Evolutionary conservation across 2,329 filamentous ascomycete species (phyloP).

Genomic region (Colletotrichum paranaense): DNA sequence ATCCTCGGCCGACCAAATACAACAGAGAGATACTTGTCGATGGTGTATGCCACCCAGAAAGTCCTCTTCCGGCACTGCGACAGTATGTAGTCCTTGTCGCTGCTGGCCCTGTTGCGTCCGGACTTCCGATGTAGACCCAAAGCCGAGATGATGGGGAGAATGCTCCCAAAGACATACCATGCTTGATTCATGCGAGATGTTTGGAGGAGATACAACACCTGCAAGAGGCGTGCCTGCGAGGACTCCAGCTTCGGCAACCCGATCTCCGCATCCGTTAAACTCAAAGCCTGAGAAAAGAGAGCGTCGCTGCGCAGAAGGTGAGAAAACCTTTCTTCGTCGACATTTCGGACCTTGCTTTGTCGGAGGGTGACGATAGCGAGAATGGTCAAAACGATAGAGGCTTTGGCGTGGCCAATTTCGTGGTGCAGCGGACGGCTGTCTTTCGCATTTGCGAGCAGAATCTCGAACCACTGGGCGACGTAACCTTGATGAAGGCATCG

Average conservation of each 20-base stretch:
- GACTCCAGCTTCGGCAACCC: conserved; percentile 66
- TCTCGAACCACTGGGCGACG: conserved; percentile 58
- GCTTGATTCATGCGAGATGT: conserved; percentile 70
- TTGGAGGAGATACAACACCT: conserved; percentile 68
- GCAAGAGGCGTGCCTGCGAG: conserved; percentile 67
- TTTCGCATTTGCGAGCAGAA: conserved; percentile 50
- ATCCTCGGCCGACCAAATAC: conserved; percentile 70
- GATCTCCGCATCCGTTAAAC: conserved; percentile 56
- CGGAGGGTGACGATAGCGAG: conserved; percentile 60
- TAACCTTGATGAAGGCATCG: conserved; percentile 65
- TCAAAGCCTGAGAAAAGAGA: conserved; percentile 39
- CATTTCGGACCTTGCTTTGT: conserved; percentile 49
- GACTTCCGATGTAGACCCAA: conserved; percentile 46
- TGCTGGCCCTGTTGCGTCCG: conserved; percentile 15
- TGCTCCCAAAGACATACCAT: conserved; percentile 71
- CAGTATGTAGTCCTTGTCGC: conserved; percentile 53
- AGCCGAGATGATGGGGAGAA: conserved; percentile 61
- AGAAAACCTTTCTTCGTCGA: conserved; percentile 11
- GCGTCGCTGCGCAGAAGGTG: conserved; percentile 39
- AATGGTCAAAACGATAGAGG: conserved; percentile 58
- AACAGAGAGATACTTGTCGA: conserved; percentile 73
- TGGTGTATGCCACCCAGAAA: conserved; percentile 72
- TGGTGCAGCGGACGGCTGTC: conserved; percentile 49
- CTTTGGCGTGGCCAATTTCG: conserved; percentile 55
- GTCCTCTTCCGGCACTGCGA: conserved; percentile 65